Evolutionary conservation across 176 grass and related monocot genomes (phyloP), one percentile per base, ranked within the genome.

Genomic region (Cenchrus americanus): DNA sequence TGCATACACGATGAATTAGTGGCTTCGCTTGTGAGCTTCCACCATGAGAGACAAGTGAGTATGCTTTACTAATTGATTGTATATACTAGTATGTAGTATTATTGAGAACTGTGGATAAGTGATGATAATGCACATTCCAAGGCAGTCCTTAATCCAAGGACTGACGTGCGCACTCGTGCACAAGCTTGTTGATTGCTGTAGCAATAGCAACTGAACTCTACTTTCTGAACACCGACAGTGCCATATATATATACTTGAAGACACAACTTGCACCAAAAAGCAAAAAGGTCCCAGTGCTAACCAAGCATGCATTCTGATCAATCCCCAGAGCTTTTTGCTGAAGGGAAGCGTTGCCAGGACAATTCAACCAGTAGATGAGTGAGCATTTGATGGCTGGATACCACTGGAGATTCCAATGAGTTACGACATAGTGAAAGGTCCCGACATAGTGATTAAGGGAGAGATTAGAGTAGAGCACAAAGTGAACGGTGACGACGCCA

Each of bases 81-180:
- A 26, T 72, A 72, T 72, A 59, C 3, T 18, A 24, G 1, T 10
- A 6, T 24, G 5, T 13, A 40, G 5, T 13, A 50, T 21, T 66
- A 53, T 65, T 41, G 11, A 48, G 50, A 51, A 34, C 19, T 21
- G 21, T 42, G 75, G 83, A 62, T 79, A 59, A 72, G 62, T 51
- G 6, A 1, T 49, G 23, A 10, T 49, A 58, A 17, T 65, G 77
- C 84, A 86, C 77, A 55, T 80, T 80, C 76, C 46, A 46, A 73
- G 76, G 76, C 18, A 63, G 84, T 12, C 76, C 76, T 86, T 86
- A 80, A 80, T 80, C 84, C n/a, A 62, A 10, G 76, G 76, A 19
- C 21, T n/a, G 15, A 40, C 67, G n/a, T 73, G 57, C 24, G 57
- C 66, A 80, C 23, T 84, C 46, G 76, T 72, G 76, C 76, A 44